phyloP scores from a whole-genome alignment of 441 rosid genomes.

The Dalechampia spathulata region DNA sequence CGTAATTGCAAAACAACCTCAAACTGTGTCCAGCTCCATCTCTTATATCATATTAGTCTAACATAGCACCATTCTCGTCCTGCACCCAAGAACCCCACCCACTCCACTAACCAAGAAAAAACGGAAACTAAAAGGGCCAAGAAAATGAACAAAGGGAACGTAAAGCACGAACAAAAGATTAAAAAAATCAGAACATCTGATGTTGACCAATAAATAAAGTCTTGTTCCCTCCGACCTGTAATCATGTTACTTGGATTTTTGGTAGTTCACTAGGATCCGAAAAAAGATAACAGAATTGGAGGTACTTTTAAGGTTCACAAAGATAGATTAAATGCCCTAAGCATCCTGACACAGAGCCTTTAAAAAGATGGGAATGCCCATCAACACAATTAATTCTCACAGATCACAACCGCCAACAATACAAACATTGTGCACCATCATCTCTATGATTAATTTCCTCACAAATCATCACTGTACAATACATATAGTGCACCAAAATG shows the following conservation, averaged over 20 bases:
- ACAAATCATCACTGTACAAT: too few relatives aligned
- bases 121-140: not conserved
- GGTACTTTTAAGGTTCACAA: too few relatives aligned
- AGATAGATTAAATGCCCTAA: too few relatives aligned
- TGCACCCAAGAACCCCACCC: not conserved
- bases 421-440: too few relatives aligned
- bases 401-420: too few relatives aligned
- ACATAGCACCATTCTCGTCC: not conserved
- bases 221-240: not conserved
- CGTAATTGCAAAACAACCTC: constrained; percentile 1
- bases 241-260: not conserved
- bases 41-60: not conserved
- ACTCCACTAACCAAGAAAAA: not conserved
- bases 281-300: not conserved
- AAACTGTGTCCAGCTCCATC: not conserved
- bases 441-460: too few relatives aligned
- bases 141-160: not conserved
- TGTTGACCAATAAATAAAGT: not conserved
- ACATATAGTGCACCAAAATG: too few relatives aligned
- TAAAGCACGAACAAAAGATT: not conserved
- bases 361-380: too few relatives aligned
- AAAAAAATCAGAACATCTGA: not conserved
- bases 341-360: too few relatives aligned
- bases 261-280: too few relatives aligned
- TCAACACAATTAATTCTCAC: too few relatives aligned